phyloP scores from a whole-genome alignment of 257 asterid species.

The Orobanche coerulescens region DNA sequence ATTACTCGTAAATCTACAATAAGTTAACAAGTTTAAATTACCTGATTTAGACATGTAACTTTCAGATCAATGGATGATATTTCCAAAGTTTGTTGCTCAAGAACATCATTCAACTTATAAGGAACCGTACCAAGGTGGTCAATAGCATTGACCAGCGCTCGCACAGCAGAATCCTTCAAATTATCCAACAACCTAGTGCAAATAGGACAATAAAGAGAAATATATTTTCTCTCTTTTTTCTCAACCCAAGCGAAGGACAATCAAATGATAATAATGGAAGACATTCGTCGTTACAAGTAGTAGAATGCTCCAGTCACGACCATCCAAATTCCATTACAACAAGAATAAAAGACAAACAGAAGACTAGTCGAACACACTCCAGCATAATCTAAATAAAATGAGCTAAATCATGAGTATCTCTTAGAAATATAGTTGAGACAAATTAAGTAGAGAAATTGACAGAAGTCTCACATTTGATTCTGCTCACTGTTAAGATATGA shows the following conservation, averaged over 20 bases:
- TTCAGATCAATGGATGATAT: too few relatives aligned
- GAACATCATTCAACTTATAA: constrained; percentile 71
- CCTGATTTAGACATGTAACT: too few relatives aligned
- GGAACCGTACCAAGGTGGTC: constrained; percentile 99
- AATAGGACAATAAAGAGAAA: constrained; percentile 8
- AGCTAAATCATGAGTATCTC: constrained; percentile 10
- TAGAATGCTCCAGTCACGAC: too few relatives aligned
- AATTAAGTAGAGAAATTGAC: constrained; percentile 87
- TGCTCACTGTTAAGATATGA: too few relatives aligned
- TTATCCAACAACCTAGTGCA: constrained; percentile 73
- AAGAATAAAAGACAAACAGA: too few relatives aligned
- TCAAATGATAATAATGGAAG: not conserved
- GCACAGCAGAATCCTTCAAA: constrained; percentile 80
- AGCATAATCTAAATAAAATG: too few relatives aligned
- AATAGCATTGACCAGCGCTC: constrained; percentile 93
- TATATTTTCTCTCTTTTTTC: not conserved
- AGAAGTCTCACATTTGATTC: too few relatives aligned
- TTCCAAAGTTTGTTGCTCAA: constrained; percentile 75
- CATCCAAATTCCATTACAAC: too few relatives aligned
- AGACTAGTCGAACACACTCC: too few relatives aligned
- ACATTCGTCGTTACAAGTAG: too few relatives aligned
- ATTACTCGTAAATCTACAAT: constrained; percentile 2
- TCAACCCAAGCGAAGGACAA: constrained; percentile 7
- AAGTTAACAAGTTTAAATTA: too few relatives aligned
- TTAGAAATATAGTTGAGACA: constrained; percentile 64